A percentile compares a stretch with the other conserved stretches of the same genome.
These are phyloP conservation scores for Phytophthora pini DNA, from an alignment of 352 stramenopile species.

Conservation along the genomic window DNA sequence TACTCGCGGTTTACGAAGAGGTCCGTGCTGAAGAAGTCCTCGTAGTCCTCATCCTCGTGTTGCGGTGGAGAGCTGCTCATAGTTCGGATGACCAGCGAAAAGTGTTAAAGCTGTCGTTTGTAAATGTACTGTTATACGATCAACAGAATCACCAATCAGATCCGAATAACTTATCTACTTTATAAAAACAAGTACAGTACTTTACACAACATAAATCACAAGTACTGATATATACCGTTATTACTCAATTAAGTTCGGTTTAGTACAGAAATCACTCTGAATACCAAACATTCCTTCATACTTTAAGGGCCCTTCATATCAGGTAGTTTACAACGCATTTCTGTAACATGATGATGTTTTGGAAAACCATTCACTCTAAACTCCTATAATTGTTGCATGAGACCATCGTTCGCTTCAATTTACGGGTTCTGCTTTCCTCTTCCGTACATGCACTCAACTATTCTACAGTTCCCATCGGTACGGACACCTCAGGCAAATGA, in stretches of 20 bases:
- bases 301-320: background rate
- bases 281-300: background rate
- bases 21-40: constrained; percentile 62
- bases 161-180: background rate
- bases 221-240: background rate
- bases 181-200: background rate
- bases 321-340: no score
- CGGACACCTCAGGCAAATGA: constrained; percentile 79
- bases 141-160: background rate
- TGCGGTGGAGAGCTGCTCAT: constrained; percentile 12
- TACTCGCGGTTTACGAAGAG: constrained; percentile 71
- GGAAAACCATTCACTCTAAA: no score
- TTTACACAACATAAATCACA: no score
- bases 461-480: constrained; percentile 82
- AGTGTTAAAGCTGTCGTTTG: background rate
- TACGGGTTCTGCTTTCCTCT: background rate
- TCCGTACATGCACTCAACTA: constrained; percentile 20
- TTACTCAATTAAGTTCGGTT: background rate
- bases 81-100: constrained; percentile 12
- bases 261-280: background rate
- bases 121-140: background rate
- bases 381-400: no score
- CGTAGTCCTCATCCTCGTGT: constrained; percentile 35
- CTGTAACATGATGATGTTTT: no score
- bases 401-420: background rate